Evolutionary conservation across 257 asterid species (phyloP).

Genomic region (Leptodermis oblonga): DNA sequence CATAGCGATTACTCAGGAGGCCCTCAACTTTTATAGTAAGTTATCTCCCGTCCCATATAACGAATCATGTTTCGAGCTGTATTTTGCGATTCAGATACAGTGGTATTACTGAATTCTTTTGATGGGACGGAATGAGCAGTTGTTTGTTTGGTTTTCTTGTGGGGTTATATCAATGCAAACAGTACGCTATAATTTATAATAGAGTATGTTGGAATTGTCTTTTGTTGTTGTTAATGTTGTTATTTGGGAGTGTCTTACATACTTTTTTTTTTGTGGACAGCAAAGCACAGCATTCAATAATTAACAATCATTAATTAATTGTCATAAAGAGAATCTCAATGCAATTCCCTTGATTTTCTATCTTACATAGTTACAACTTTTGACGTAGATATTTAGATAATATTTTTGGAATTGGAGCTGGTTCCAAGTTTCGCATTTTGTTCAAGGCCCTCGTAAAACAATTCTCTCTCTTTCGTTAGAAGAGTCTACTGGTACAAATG

Average conservation of each 20-base stretch:
- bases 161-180: too few species aligned
- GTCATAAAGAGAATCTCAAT: constrained; percentile 2
- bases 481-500: too few species aligned
- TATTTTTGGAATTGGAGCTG: neutral
- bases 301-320: constrained; percentile 1
- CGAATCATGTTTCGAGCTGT: too few species aligned
- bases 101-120: too few species aligned
- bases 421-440: constrained; percentile 1
- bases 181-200: too few species aligned
- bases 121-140: too few species aligned
- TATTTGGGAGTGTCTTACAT: neutral
- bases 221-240: neutral
- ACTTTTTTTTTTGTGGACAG: too few species aligned
- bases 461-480: neutral
- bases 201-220: neutral
- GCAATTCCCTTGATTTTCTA: neutral
- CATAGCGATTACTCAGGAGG: neutral
- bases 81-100: too few species aligned
- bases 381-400: constrained; percentile 1
- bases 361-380: constrained; percentile 4
- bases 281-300: neutral
- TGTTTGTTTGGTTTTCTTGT: neutral
- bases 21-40: constrained; percentile 4
- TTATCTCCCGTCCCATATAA: too few species aligned
- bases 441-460: too few species aligned